A percentile compares a stretch with the other conserved stretches of the same genome.
These are phyloP conservation scores for Hymenochaete sp. DNA, from an alignment of 1,284 basidiomycete genomes.

Conservation along the genomic window DNA sequence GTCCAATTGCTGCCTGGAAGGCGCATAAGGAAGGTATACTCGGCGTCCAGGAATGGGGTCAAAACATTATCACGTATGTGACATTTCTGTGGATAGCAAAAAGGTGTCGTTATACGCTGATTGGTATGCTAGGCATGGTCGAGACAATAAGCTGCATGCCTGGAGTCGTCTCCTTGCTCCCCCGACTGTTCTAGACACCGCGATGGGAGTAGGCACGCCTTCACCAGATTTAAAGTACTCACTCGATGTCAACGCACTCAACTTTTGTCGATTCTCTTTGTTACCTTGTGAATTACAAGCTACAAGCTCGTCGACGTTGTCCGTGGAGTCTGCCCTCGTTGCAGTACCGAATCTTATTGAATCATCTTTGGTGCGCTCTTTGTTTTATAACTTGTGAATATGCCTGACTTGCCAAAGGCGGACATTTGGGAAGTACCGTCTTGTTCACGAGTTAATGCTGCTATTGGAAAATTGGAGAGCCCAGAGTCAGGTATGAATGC, in stretches of 20 bases:
- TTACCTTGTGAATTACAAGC: slow-evolving; percentile 23
- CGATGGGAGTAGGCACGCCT: slow-evolving; percentile 38
- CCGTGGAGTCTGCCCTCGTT: slow-evolving; percentile 40
- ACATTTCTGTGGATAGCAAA: neutral
- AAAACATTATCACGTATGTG: slow-evolving; percentile 62
- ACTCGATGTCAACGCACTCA: slow-evolving; percentile 81
- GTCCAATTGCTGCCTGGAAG: slow-evolving; percentile 65
- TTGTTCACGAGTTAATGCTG: slow-evolving; percentile 63
- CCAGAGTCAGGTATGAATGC: slow-evolving; percentile 24
- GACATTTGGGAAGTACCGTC: slow-evolving; percentile 73
- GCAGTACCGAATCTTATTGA: slow-evolving; percentile 83
- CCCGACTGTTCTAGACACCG: slow-evolving; percentile 45
- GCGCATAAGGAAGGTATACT: slow-evolving; percentile 72
- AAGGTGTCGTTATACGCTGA: slow-evolving; percentile 3
- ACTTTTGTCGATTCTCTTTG: slow-evolving; percentile 78
- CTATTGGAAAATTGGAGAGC: slow-evolving; percentile 47
- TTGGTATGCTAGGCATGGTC: slow-evolving; percentile 54
- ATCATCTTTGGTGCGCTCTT: slow-evolving; percentile 61
- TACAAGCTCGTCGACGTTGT: slow-evolving; percentile 15
- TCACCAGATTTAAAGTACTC: slow-evolving; percentile 51
- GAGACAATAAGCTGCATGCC: slow-evolving; percentile 77
- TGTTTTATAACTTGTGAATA: slow-evolving; percentile 2
- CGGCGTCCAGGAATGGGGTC: slow-evolving; percentile 65
- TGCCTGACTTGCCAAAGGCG: slow-evolving; percentile 36
- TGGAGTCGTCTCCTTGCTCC: slow-evolving; percentile 48